A percentile compares a stretch with the other conserved stretches of the same genome.
Conservation (phyloP, 2,329 filamentous ascomycete species). For the Orbilia brochopaga region DNA sequence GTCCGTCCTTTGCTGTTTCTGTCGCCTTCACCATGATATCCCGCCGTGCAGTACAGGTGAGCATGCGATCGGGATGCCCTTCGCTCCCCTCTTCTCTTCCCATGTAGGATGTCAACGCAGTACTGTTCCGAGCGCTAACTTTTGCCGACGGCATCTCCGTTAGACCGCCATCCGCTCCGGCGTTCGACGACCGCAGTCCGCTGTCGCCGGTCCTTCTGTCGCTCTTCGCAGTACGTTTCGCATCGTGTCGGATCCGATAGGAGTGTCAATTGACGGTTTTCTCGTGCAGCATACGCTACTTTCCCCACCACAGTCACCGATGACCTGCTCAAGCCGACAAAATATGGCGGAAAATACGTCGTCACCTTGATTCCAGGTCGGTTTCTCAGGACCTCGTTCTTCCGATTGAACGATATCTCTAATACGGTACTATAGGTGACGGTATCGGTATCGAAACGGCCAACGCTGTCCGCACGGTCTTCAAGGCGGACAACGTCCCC, state of each 20-base stretch:
- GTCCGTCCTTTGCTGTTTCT: constrained; percentile 4
- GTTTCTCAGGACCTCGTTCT: constrained; percentile 48
- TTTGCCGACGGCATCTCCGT: constrained; percentile 5
- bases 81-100: constrained; percentile 14
- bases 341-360: constrained; percentile 99
- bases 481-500: constrained; percentile 99
- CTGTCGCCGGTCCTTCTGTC: constrained; percentile 36
- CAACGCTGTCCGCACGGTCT: constrained; percentile 97
- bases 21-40: constrained; percentile 33
- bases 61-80: background rate
- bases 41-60: constrained; percentile 45
- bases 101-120: constrained; percentile 36
- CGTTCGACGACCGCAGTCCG: constrained; percentile 33
- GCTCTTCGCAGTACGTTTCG: constrained; percentile 32
- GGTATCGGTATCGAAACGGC: constrained; percentile 98
- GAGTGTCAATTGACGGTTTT: constrained; percentile 14
- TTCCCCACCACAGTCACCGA: constrained; percentile 46
- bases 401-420: constrained; percentile 11
- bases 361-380: constrained; percentile 94
- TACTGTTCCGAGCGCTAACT: constrained; percentile 3
- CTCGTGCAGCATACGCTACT: constrained; percentile 37
- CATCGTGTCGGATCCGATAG: background rate
- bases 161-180: constrained; percentile 47
- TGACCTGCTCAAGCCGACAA: constrained; percentile 98
- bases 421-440: constrained; percentile 66